A percentile compares a stretch with the other conserved stretches of the same genome.
Evolutionary conservation across 768 basidiomycete species (phyloP).

Genomic region (Boletus rubroflammeus): DNA sequence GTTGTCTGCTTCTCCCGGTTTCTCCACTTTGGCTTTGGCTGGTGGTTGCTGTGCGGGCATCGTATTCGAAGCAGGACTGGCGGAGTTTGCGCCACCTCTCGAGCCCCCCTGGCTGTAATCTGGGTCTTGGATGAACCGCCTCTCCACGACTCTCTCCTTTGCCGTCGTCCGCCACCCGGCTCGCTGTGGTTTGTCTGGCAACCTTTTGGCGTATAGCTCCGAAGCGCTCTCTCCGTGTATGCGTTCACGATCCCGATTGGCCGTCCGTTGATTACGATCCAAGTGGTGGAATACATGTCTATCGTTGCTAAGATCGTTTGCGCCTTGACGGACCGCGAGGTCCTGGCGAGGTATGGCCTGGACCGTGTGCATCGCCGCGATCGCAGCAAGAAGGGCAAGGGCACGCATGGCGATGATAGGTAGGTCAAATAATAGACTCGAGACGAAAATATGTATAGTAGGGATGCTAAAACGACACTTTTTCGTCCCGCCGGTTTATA

Average conservation of each 20-base stretch:
- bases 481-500: conserved; percentile 14
- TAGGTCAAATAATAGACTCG: conserved; percentile 5
- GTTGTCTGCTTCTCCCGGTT: conserved; percentile 6
- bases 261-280: conserved; percentile 29
- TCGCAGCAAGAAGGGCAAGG: conserved; percentile 23
- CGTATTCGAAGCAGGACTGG: conserved; percentile 10
- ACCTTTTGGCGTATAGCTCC: background rate
- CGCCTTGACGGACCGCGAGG: conserved; percentile 18
- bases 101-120: conserved; percentile 26
- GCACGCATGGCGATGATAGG: conserved; percentile 27
- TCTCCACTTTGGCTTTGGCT: conserved; percentile 1
- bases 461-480: background rate
- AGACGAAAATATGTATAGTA: background rate
- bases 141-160: conserved; percentile 1
- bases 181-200: background rate
- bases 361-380: conserved; percentile 17
- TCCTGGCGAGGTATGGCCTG: conserved; percentile 23
- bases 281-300: conserved; percentile 28
- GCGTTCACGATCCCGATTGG: conserved; percentile 12
- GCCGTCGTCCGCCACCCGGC: background rate
- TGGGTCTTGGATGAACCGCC: conserved; percentile 22
- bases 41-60: conserved; percentile 11
- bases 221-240: background rate
- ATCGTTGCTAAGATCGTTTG: conserved; percentile 18
- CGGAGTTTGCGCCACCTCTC: conserved; percentile 2